Conservation (phyloP, 306 rosid genomes). For the Inga oerstediana region DNA sequence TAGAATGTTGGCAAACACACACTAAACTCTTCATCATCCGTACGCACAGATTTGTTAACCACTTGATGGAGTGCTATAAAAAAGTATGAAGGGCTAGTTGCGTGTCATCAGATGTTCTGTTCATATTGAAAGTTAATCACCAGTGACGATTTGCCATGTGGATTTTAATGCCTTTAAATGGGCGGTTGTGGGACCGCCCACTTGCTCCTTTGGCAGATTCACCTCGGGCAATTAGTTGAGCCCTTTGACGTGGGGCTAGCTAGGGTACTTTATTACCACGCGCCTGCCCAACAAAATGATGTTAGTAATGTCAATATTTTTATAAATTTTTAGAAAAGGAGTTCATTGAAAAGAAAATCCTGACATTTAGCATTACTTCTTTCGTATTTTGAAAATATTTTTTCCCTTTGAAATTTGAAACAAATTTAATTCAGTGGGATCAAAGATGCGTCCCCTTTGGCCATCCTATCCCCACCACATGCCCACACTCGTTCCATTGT, state of each 20-base stretch:
- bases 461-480: not conserved
- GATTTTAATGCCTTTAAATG: not conserved
- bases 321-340: no score
- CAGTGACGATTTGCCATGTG: not conserved
- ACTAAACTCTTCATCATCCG: no score
- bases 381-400: no score
- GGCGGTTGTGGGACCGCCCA: not conserved
- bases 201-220: not conserved
- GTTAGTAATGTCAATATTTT: not conserved
- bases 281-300: not conserved
- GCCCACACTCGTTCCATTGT: not conserved
- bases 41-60: no score
- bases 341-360: no score
- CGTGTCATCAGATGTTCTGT: not conserved
- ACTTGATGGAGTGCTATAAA: no score
- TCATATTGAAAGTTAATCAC: not conserved
- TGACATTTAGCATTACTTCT: no score
- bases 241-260: not conserved
- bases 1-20: no score
- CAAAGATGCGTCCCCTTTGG: not conserved
- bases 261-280: not conserved
- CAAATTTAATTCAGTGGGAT: not conserved
- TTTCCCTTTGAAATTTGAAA: no score
- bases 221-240: not conserved
- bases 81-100: not conserved